Percentiles rank a stretch among this genome's conserved stretches.
Evolutionary conservation across 192 early-diverging fungal genomes (phyloP).

Genomic region (Chytriomyces confervae): DNA sequence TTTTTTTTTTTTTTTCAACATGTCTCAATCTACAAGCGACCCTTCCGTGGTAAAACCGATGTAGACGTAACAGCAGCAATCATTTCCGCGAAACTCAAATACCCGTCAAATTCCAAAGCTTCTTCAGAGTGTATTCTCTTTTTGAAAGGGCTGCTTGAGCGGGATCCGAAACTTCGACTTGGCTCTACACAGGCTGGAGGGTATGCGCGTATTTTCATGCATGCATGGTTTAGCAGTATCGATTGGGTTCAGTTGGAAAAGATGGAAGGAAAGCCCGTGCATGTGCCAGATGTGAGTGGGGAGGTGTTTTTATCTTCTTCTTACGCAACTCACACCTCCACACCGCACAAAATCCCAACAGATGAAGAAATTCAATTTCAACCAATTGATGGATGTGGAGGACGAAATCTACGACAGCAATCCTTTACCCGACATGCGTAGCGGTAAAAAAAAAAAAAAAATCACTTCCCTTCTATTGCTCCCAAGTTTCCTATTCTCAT

Average conservation of each 20-base stretch:
- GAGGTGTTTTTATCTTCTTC: neutral
- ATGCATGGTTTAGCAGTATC: neutral
- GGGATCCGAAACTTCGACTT: neutral
- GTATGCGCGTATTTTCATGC: neutral
- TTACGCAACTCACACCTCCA: neutral
- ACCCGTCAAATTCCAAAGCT: neutral
- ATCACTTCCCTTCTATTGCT: neutral
- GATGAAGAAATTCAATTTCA: neutral
- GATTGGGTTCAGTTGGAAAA: neutral
- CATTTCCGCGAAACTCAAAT: neutral
- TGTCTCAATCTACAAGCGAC: neutral
- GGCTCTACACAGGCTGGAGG: neutral
- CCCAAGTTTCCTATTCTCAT: neutral
- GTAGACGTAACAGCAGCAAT: neutral
- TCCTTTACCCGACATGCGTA: neutral
- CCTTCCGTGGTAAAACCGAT: neutral
- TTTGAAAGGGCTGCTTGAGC: neutral
- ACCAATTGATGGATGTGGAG: neutral
- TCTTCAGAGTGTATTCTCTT: neutral
- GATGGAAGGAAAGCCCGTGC: constrained; percentile 7
- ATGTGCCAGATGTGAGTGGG: constrained; percentile 1
- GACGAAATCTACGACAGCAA: neutral
- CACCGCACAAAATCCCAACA: neutral
- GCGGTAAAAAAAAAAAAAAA: neutral
- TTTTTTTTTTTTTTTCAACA: neutral